Base-by-base conservation (phyloP, 2,329 filamentous ascomycete genomes). In the Remersonia thermophila region DNA sequence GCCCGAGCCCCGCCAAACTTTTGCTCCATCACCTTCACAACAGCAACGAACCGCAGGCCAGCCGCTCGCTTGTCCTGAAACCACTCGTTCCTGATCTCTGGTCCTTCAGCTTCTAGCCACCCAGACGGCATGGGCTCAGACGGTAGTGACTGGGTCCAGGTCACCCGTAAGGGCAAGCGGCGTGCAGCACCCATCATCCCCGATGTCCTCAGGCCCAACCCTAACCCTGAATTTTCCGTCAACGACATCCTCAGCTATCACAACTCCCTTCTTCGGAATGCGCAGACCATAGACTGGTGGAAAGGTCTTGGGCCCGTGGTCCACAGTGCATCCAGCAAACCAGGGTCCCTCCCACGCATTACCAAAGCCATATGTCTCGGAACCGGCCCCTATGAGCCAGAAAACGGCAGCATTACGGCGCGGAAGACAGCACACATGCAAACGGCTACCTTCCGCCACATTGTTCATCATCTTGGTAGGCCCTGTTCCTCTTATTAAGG, bases 351-450 rank as follows among this genome's bases (percentile, higher is more conserved):
- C 27, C 46, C 38, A n/a, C n/a, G 14, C 15, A 49, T 65, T 26
- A 54, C 50, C 2, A 55, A 51, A 12, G 72, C 69, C 1, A 47
- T 76, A 5, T 74, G 71, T 40, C 58, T 77, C 4, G 72, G 72
- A 0, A 53, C 70, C 2, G 72, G 72, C 2, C 61, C 67, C 0
- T 73, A 73, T 41, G 67, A 73, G 34, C 67, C 68, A 2, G 52
- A 55, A 3, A 62, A 68, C 30, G 63, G 59, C 1, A 60, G 57
- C 0, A 64, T 58, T 56, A 60, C 63, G n/a, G 55, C 57, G 2
- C 63, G 62, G 42, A 55, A 63, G 33, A 59, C 59, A 3, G 61
- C 67, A 1, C 67, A 67, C 41, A 47, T 67, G 28, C 72, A 78
- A 50, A 59, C 74, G 1, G 60, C 62, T 17, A 71, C 67, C 2